Percentiles rank a stretch among this genome's conserved stretches.
Conservation (phyloP, 2,329 filamentous ascomycete genomes). For the Diaporthe caulivora region DNA sequence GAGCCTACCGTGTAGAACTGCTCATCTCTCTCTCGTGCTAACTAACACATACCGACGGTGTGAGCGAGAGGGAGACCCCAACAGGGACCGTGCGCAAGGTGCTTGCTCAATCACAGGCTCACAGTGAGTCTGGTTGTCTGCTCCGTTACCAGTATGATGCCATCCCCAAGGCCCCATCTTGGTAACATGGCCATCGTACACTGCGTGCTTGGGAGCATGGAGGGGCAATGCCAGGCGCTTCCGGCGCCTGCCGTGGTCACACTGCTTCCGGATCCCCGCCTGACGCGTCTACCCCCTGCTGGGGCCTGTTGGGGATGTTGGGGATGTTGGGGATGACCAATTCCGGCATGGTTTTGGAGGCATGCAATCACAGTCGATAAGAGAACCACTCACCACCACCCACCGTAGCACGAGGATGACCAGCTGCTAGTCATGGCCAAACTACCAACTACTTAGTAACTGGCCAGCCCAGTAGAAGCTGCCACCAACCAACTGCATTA, state of each 20-base stretch:
- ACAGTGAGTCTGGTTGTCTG: not conserved
- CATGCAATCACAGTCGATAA: not conserved
- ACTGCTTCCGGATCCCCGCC: constrained; percentile 24
- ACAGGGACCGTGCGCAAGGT: not conserved
- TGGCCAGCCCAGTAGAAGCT: too few species aligned
- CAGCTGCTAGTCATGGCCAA: constrained; percentile 22
- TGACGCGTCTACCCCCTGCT: constrained; percentile 22
- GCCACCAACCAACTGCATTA: too few species aligned
- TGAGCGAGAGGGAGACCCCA: not conserved
- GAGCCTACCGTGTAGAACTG: too few species aligned
- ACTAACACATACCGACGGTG: constrained; percentile 13
- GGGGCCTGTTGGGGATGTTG: too few species aligned
- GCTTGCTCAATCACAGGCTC: not conserved
- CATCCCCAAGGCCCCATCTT: not conserved
- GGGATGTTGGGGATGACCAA: constrained; percentile 2
- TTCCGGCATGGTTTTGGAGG: constrained; percentile 4
- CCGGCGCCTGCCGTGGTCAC: constrained; percentile 32
- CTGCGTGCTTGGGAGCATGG: not conserved
- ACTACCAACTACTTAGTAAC: not conserved
- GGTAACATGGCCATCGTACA: not conserved
- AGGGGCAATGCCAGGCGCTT: constrained; percentile 17
- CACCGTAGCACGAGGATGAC: constrained; percentile 18
- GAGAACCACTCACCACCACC: constrained; percentile 16
- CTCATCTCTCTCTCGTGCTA: not conserved
- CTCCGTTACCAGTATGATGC: constrained; percentile 15